Base-by-base conservation (phyloP, 2,329 filamentous ascomycete species). In the Colletotrichum magnum region DNA sequence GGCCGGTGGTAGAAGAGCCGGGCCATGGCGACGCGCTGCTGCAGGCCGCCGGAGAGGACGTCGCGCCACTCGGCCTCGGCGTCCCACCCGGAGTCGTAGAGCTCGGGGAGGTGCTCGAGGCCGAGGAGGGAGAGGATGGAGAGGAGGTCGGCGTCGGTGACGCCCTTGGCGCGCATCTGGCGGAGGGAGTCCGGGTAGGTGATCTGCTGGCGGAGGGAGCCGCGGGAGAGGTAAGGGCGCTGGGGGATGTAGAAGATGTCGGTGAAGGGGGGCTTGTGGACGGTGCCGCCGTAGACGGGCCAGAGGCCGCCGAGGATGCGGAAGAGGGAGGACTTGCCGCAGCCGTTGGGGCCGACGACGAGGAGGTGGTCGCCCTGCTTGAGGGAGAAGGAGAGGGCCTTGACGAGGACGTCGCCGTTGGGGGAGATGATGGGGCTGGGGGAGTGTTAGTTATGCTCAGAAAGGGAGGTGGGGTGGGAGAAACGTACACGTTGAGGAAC, bases 181-280 rank as follows among this genome's bases (percentile, higher is more conserved):
- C 93, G 91, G 18, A 97, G 81, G 9, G 90, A 92, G 80, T 99
- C 96, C 0, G 96, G 96, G 80, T 99, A 99, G 69, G 96, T 97
- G 74, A 99, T 94, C 77, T 99, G 96, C 79, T 98, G 94, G 47
- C 96, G 91, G n/a, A 99, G 88, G 2, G 93, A 94, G 24, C 96
- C 96, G 61, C 94, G 90, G 15, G 93, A 96, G 2, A 99, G 88
- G 77, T 99, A 99, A 0, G 96, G 96, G 2, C 96, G 90, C 77
- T 99, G 96, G 0, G 96, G 96, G 72, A 99, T 97, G 83, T 99
- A 99, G 83, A 98, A 99, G 77, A 99, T 98, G 78, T 96, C 93
- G 73, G 93, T 90, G 76, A 95, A 96, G 2, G 93, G 91, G 1
- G 96, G 96, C 79, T 98, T 98, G 75, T 94, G 88, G 21, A 99